Conservation (phyloP, 2,329 filamentous ascomycete genomes). For the Trichothecium sympodiale region DNA sequence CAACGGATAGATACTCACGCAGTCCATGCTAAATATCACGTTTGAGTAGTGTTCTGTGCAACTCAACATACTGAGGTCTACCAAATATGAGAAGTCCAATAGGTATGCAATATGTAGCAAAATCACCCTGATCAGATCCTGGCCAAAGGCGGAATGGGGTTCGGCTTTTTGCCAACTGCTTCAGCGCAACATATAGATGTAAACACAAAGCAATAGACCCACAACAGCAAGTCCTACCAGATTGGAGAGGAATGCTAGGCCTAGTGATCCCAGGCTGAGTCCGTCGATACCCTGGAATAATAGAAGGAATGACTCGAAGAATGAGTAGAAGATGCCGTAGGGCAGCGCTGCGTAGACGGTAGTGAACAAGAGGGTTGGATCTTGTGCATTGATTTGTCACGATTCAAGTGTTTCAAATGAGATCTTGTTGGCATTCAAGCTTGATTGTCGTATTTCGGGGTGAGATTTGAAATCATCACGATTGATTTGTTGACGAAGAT, state of each 20-base stretch:
- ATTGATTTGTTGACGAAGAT: conserved; percentile 43
- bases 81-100: conserved; percentile 27
- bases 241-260: conserved; percentile 30
- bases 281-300: conserved; percentile 31
- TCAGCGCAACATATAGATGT: neutral
- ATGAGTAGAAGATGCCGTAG: conserved; percentile 32
- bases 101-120: conserved; percentile 20
- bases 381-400: conserved; percentile 20
- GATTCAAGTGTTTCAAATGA: conserved; percentile 27
- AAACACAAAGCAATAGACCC: conserved; percentile 1
- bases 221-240: conserved; percentile 24
- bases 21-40: conserved; percentile 22
- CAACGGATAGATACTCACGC: conserved; percentile 13
- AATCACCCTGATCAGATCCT: too few species aligned
- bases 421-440: conserved; percentile 28
- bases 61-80: too few species aligned
- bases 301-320: conserved; percentile 36
- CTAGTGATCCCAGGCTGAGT: conserved; percentile 29
- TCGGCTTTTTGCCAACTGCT: neutral
- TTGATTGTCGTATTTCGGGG: conserved; percentile 43
- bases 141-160: conserved; percentile 23
- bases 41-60: too few species aligned
- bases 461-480: conserved; percentile 36
- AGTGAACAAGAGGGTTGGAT: conserved; percentile 30
- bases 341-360: conserved; percentile 28